Conservation (phyloP, 345 rosid species). For the Citrus inodora region DNA sequence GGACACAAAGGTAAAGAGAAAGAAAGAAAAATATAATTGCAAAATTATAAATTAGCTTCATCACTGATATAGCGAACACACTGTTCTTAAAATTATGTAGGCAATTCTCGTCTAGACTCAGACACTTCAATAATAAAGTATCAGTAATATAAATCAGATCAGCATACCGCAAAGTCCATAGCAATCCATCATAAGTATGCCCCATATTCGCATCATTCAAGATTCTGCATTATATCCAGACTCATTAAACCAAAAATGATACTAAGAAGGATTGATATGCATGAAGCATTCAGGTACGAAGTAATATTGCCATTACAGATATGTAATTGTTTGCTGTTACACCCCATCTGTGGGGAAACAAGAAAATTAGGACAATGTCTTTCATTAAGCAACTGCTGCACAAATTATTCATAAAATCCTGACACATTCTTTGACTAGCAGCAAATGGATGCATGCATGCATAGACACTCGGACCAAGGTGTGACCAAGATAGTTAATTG, state of each 20-base stretch:
- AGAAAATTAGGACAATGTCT: not conserved
- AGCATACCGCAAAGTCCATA: slow-evolving; percentile 86
- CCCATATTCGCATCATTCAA: slow-evolving; percentile 68
- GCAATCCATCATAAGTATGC: slow-evolving; percentile 75
- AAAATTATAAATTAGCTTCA: not conserved
- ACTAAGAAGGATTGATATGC: not conserved
- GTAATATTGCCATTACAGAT: not conserved
- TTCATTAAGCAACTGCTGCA: not conserved
- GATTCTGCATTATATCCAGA: slow-evolving; percentile 49
- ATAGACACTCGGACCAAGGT: not conserved
- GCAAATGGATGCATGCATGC: not conserved
- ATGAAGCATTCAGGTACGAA: not conserved
- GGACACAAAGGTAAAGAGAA: not conserved
- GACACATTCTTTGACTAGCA: not conserved
- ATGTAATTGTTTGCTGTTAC: not conserved
- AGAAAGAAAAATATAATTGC: not conserved
- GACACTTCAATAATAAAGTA: slow-evolving; percentile 1
- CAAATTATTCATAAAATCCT: not conserved
- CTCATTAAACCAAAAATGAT: slow-evolving; percentile 8
- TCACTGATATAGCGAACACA: not conserved
- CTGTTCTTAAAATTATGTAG: not conserved
- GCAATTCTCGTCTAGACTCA: not conserved
- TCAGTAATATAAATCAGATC: slow-evolving; percentile 6
- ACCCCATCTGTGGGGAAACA: not conserved
- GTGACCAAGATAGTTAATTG: not conserved